Percentiles rank a stretch among this genome's conserved stretches.
Conservation (phyloP, 768 basidiomycete genomes). For the Rhizopogon rudus region DNA sequence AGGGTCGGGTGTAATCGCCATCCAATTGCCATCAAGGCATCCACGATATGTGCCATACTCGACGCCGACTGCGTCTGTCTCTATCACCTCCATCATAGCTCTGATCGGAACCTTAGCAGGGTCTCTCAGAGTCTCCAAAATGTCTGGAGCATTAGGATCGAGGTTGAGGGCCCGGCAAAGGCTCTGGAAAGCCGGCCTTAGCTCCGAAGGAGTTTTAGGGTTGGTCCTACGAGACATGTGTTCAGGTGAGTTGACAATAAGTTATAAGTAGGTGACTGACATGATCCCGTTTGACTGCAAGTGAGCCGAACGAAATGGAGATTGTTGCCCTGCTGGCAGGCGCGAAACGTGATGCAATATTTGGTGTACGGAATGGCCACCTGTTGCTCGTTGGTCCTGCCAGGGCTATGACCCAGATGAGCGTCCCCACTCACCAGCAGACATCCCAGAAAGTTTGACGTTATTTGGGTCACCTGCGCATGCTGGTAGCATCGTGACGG, state of each 20-base stretch:
- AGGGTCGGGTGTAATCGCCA: slow-evolving; percentile 45
- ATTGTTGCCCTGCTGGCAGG: slow-evolving; percentile 46
- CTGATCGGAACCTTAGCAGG: slow-evolving; percentile 41
- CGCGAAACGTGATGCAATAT: slow-evolving; percentile 64
- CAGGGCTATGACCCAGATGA: not conserved
- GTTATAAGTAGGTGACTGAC: slow-evolving; percentile 29
- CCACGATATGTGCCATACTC: slow-evolving; percentile 65
- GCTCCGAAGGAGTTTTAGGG: slow-evolving; percentile 56
- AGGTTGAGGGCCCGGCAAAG: slow-evolving; percentile 53
- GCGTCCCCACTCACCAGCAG: slow-evolving; percentile 46
- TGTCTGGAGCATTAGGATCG: slow-evolving; percentile 45
- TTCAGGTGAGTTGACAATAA: not conserved
- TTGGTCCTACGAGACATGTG: slow-evolving; percentile 32
- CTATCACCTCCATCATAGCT: slow-evolving; percentile 52
- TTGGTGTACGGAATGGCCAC: slow-evolving; percentile 73
- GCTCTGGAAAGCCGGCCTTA: slow-evolving; percentile 58
- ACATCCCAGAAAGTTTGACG: slow-evolving; percentile 64
- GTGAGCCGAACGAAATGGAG: slow-evolving; percentile 63
- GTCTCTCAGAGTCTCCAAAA: slow-evolving; percentile 49
- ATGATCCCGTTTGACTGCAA: slow-evolving; percentile 75
- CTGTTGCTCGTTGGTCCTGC: slow-evolving; percentile 24
- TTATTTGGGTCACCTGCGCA: slow-evolving; percentile 51
- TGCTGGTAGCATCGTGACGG: not conserved
- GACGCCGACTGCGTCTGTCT: slow-evolving; percentile 47
- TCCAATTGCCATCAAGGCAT: slow-evolving; percentile 55